Evolutionary conservation across 495 filamentous ascomycete genomes (phyloP), one percentile per base, ranked within the genome.

Genomic region (Aspergillus sclerotioniger): DNA sequence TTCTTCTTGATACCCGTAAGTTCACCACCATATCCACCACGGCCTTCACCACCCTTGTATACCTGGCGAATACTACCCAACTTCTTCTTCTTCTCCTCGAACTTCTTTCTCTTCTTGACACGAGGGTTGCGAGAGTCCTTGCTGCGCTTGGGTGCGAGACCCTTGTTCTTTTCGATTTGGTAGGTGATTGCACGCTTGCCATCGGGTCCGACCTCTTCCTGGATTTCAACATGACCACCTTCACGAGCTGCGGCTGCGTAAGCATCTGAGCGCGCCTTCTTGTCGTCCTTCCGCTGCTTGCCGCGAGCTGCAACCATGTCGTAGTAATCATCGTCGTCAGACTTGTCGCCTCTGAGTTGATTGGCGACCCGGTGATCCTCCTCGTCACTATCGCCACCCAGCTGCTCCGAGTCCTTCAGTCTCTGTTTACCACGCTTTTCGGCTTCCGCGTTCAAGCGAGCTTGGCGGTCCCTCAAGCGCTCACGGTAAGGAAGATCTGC

Each of bases 71-170:
- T 85, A 69, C 87, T 92, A 49, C 81, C 82, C 71, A 98, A 72
- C 82, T 97, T 97, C 87, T 95, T 96, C 81, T 90, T 87, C 81
- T 95, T 96, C 47, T 89, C 85, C 64, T 93, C 91, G 73, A 81
- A 98, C 84, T 86, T 90, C 84, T 88, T 89, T 74, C 90, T 82
- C 89, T 97, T 98, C 87, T 98, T 98, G 54, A 98, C 92, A 72
- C 94, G 81, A 13, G 95, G 94, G 75, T 98, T 98, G 59, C 94
- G 81, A 48, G 89, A 85, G 53, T 94, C 90, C 83, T 98, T 97
- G 82, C 86, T 95, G 52, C 94, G 81, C 67, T 89, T 84, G 51
- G 92, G 89, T 62, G 90, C 85, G 61, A 98, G 78, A 32, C 95
- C 94, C 80, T 96, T 96, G 73, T 98, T 98, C 84, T 96, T 96